phyloP scores from a whole-genome alignment of 140 eudicot genomes.

The Cichorium intybus region DNA sequence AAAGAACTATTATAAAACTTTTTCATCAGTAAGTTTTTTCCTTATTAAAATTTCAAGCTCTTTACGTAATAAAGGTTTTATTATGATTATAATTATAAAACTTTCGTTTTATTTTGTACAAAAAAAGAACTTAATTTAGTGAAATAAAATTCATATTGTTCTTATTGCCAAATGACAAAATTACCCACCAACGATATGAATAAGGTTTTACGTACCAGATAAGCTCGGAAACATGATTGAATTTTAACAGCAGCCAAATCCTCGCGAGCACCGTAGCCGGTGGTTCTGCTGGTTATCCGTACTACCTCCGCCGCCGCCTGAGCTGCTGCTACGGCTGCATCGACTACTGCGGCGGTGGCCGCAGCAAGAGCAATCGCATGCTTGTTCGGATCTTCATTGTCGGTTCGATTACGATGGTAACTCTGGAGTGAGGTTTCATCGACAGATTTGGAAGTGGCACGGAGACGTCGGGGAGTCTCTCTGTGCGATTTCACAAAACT shows the following conservation, averaged over 20 bases:
- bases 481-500: conserved; percentile 45
- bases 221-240: conserved; percentile 75
- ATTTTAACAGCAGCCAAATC: conserved; percentile 63
- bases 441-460: neutral
- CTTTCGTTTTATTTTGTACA: too few species aligned
- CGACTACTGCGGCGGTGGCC: conserved; percentile 52
- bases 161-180: too few species aligned
- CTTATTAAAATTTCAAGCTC: too few species aligned
- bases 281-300: conserved; percentile 38
- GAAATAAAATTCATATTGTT: too few species aligned
- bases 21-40: too few species aligned
- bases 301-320: conserved; percentile 69
- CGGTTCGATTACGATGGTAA: neutral
- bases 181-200: too few species aligned
- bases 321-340: conserved; percentile 55
- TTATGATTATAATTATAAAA: too few species aligned
- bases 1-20: too few species aligned
- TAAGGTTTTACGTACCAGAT: conserved; percentile 45
- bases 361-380: conserved; percentile 50
- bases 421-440: conserved; percentile 5
- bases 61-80: too few species aligned
- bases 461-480: conserved; percentile 3
- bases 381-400: conserved; percentile 28
- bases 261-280: conserved; percentile 35
- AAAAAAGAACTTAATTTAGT: too few species aligned